phyloP scores from a whole-genome alignment of 1,139 yeast genomes.

The Geotrichum bryndzae region DNA sequence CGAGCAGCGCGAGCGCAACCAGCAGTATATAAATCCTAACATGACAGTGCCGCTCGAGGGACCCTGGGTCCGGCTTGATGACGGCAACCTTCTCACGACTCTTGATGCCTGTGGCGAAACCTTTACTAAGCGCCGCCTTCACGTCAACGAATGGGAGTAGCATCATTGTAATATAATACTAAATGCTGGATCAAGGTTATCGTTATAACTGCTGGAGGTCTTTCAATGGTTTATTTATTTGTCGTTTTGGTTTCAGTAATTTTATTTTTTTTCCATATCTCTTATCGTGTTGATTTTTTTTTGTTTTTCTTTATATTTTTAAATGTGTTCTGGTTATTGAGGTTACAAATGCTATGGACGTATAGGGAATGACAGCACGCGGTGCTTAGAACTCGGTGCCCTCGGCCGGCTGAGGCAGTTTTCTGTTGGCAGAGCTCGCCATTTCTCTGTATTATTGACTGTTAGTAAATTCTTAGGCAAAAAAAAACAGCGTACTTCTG shows the following conservation, averaged over 20 bases:
- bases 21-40: slow-evolving; percentile 71
- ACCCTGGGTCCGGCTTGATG: slow-evolving; percentile 69
- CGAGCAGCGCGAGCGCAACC: slow-evolving; percentile 60
- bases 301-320: neutral
- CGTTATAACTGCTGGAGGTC: neutral
- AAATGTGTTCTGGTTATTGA: neutral
- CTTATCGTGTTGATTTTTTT: neutral
- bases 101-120: slow-evolving; percentile 54
- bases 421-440: slow-evolving; percentile 80
- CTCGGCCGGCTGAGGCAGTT: slow-evolving; percentile 85
- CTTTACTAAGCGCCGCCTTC: slow-evolving; percentile 45
- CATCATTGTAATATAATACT: neutral
- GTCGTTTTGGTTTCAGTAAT: neutral
- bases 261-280: neutral
- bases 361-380: neutral
- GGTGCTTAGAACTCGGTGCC: slow-evolving; percentile 55
- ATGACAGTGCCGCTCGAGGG: slow-evolving; percentile 66
- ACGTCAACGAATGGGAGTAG: slow-evolving; percentile 46
- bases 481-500: neutral
- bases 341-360: neutral
- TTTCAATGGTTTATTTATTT: neutral
- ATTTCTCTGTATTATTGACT: slow-evolving; percentile 45
- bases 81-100: slow-evolving; percentile 48
- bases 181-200: neutral
- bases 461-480: neutral